Evolutionary conservation across 257 asterid genomes (phyloP), one percentile per base, ranked within the genome.

Genomic region (Nicotiana undulata): DNA sequence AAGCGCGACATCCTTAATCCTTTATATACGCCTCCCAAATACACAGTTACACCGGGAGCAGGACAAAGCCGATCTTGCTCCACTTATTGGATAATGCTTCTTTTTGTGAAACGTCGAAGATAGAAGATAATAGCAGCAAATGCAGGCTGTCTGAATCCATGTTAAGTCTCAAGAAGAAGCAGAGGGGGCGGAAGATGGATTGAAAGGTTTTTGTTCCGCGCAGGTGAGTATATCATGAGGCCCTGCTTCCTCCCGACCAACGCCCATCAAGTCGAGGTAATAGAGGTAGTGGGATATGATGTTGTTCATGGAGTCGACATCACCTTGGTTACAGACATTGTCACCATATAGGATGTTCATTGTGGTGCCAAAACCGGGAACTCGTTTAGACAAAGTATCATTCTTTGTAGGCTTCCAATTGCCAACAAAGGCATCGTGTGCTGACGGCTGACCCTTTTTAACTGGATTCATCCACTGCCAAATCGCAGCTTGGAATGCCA

Each of bases 261-360:
- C 83, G 7, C 97, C 99, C 90, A 91, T 74, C 87, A 89, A 87
- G 90, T 93, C 98, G 9, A 90, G 93, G 81, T 88, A 95, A 63
- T 91, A 84, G 49, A 79, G 89, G 88, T 89, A 95, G 79, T 95
- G 97, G 68, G 98, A 92, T 24, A 95, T 32, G 56, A 90, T 85
- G 85, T 26, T 85, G 86, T 88, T 92, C 99, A 95, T 95, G 34
- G 87, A 22, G 46, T 92, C 97, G 9, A 85, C 81, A 79, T 93
- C 98, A 46, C 99, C 99, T 87, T 93, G 89, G 4, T 95, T 94
- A 58, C 99, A 95, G 4, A 89, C 86, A 40, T 22, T 53, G 9
- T 95, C 97, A 22, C 97, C 95, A 2, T 93, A 92, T 82, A 93
- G 82, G 66, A 95, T 46, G 81, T 95, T 95, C 97, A 95, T 93